Evolutionary conservation across 768 basidiomycete species (phyloP), one percentile per base, ranked within the genome.

Genomic region (Lentinus brumalis): DNA sequence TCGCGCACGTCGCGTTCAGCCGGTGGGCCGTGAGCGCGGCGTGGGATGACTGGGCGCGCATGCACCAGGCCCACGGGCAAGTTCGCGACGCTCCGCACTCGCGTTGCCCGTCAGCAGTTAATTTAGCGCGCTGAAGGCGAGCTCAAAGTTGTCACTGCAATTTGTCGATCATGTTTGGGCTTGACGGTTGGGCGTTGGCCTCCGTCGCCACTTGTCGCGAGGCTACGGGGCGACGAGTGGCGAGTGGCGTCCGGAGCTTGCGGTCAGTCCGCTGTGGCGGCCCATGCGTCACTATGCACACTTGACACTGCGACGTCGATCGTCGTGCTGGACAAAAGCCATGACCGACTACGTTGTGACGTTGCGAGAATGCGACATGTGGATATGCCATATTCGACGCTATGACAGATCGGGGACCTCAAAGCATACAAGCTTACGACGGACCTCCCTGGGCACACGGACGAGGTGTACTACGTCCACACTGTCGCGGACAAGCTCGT

Each of bases 391-490:
- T 38, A 2, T n/a, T 21, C n/a, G 21, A 26, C 21, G 21, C 21
- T 26, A 26, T 35, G 35, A 6, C 72, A 94, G 94, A 87, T 98
- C 26, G 98, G 96, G 96, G 93, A 97, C 73, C 79, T 98, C 57
- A 95, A 93, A 73, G 97, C 94, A 6, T 94, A 92, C 75, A 98
- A 99, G 76, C 86, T 99, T 62, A 91, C 92, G 70, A 86, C 84
- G 8, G 96, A 99, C 73, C 85, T 99, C 16, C 94, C 95, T 0
- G 96, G 96, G 21, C 96, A 99, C 72, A 92, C 91, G 1, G 96
- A 99, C 66, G 96, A 99, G 73, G 96, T 99, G 38, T 98, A 98
- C 76, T 98, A 96, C 69, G 96, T 99, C 15, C 96, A 98, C 75
- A 98, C 97, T 71, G 96, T 99, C 1, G 96, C 95, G 0, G 96